phyloP scores from a whole-genome alignment of 2,329 filamentous ascomycete species.

The Orbilia brochopaga region DNA sequence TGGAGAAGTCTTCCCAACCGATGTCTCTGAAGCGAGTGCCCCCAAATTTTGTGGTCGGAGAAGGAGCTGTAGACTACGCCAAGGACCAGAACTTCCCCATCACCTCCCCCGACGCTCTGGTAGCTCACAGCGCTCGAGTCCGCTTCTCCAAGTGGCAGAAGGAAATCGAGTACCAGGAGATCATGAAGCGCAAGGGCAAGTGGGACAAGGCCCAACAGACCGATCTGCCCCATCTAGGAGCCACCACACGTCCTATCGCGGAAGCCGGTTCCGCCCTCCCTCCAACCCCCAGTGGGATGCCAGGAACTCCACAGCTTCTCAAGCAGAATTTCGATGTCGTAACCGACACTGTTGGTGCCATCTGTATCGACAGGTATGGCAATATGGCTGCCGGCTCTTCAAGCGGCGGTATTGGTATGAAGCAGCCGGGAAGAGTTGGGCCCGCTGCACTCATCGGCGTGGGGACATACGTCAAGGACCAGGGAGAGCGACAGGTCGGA shows the following conservation, averaged over 20 bases:
- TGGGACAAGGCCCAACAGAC: constrained; percentile 49
- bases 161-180: constrained; percentile 69
- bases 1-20: constrained; percentile 76
- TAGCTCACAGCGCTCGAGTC: constrained; percentile 79
- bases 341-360: constrained; percentile 93
- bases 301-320: constrained; percentile 22
- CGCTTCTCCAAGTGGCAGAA: constrained; percentile 77
- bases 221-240: constrained; percentile 17
- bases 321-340: constrained; percentile 67
- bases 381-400: constrained; percentile 94
- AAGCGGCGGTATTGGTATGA: constrained; percentile 98
- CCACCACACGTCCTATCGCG: constrained; percentile 27
- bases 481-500: constrained; percentile 70
- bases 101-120: constrained; percentile 74
- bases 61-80: constrained; percentile 86
- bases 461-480: constrained; percentile 79
- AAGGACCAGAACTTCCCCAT: constrained; percentile 75
- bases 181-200: constrained; percentile 63
- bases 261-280: constrained; percentile 33
- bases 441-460: constrained; percentile 92
- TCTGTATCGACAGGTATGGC: constrained; percentile 84
- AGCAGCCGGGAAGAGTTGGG: constrained; percentile 87
- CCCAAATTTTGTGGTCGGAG: constrained; percentile 85
- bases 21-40: constrained; percentile 87
- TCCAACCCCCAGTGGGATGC: constrained; percentile 9